Conservation (phyloP, 495 filamentous ascomycete species). For the Penicillium psychrofluorescens region DNA sequence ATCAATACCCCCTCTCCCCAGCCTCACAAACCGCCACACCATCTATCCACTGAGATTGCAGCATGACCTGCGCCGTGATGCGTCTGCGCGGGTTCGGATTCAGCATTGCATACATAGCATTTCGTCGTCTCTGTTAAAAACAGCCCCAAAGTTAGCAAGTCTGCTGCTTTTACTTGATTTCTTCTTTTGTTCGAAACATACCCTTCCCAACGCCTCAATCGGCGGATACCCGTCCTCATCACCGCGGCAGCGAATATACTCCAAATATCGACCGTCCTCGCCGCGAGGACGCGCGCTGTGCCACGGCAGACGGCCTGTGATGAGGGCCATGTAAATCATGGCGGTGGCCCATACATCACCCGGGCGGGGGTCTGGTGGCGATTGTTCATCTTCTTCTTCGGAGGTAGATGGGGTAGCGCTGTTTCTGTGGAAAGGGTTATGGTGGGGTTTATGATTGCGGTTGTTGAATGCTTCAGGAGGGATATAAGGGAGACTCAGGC, state of each 20-base stretch:
- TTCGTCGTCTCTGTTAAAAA: slow-evolving; percentile 14
- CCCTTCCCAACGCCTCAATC: slow-evolving; percentile 81
- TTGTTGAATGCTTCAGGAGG: slow-evolving; percentile 11
- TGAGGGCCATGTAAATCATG: slow-evolving; percentile 94
- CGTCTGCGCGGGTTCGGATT: slow-evolving; percentile 11
- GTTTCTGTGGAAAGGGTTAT: too few species aligned
- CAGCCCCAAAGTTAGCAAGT: background rate
- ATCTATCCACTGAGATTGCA: slow-evolving; percentile 17
- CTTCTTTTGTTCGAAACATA: slow-evolving; percentile 36
- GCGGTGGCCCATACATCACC: slow-evolving; percentile 94
- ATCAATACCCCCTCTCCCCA: slow-evolving; percentile 10
- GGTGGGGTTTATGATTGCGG: background rate
- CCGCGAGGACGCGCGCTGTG: slow-evolving; percentile 68
- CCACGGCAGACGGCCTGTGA: slow-evolving; percentile 86
- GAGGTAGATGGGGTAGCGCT: background rate
- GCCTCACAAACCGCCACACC: slow-evolving; percentile 15
- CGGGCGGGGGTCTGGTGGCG: slow-evolving; percentile 55
- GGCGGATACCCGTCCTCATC: slow-evolving; percentile 83
- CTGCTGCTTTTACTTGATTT: too few species aligned
- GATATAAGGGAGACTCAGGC: slow-evolving; percentile 13
- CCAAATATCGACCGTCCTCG: slow-evolving; percentile 83
- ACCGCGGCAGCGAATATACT: slow-evolving; percentile 73
- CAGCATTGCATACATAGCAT: slow-evolving; percentile 20
- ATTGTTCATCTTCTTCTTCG: slow-evolving; percentile 52
- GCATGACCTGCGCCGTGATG: slow-evolving; percentile 8